phyloP scores from a whole-genome alignment of 129 eudicot genomes.

The Mikania micrantha region DNA sequence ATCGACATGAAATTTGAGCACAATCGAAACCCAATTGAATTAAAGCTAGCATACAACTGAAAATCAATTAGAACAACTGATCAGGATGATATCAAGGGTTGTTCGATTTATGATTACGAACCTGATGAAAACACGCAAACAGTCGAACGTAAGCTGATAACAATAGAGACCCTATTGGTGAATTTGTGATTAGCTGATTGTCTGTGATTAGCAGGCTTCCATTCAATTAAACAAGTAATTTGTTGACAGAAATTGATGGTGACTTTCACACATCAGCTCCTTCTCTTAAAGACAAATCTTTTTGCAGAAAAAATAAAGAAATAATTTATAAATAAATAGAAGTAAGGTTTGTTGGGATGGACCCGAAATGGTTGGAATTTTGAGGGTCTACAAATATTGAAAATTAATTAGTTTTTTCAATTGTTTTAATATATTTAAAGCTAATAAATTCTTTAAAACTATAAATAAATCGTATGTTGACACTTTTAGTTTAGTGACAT shows the following conservation, averaged over 20 bases:
- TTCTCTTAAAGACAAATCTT: slow-evolving; percentile 16
- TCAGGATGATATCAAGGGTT: too few relatives aligned
- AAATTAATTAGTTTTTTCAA: background rate
- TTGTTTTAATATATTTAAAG: too few relatives aligned
- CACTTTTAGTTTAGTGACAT: too few relatives aligned
- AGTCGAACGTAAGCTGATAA: slow-evolving; percentile 25
- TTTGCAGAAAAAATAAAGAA: slow-evolving; percentile 1
- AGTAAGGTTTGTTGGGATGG: slow-evolving; percentile 41
- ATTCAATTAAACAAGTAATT: slow-evolving; percentile 22
- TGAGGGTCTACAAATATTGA: slow-evolving; percentile 28
- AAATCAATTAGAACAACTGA: slow-evolving; percentile 2
- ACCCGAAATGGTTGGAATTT: slow-evolving; percentile 51
- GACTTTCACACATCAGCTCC: slow-evolving; percentile 24
- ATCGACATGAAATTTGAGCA: background rate
- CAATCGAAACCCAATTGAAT: too few relatives aligned
- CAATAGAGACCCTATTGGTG: slow-evolving; percentile 1
- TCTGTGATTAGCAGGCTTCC: slow-evolving; percentile 23
- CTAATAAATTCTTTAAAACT: too few relatives aligned
- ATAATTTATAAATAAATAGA: slow-evolving; percentile 16
- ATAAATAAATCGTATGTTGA: too few relatives aligned
- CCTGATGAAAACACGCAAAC: slow-evolving; percentile 36
- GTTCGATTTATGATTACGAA: slow-evolving; percentile 16
- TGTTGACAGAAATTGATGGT: slow-evolving; percentile 20
- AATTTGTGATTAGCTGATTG: slow-evolving; percentile 26
- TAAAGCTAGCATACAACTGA: background rate